Base-by-base conservation (phyloP, 306 rosid genomes). In the Cucumis melo region DNA sequence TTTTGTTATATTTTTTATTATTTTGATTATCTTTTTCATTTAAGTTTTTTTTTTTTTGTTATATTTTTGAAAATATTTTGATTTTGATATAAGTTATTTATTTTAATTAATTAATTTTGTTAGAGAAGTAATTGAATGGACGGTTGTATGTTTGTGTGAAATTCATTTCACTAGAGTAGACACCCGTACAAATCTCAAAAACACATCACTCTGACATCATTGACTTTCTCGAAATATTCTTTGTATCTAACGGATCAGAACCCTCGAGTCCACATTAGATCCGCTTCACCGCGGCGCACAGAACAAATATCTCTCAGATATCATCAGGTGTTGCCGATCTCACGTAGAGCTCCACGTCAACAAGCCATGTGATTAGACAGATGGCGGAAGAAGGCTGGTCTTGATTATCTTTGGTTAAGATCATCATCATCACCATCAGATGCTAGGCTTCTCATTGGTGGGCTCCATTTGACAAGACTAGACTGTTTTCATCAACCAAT, bases 401-500 rank as follows among this genome's bases (percentile, higher is more conserved):
- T 66, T 42, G 38, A 14, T 68, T 48, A 0, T 27, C 29, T 27
- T 17, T 38, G 75, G n/a, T n/a, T n/a, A n/a, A n/a, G n/a, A n/a
- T n/a, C n/a, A n/a, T n/a, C n/a, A 42, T 50, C 83, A 81, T 82
- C 46, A 74, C 60, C 58, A 74, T 64, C 50, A 20, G 73, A 66
- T 66, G 54, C 16, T 4, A 38, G 51, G 29, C 53, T 68, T 68
- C 56, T 23, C 79, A 48, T 71, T 46, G 16, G 76, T 50, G 76
- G 76, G 73, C 42, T 16, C 44, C 76, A 23, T 27, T 16, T 72
- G 60, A 71, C 56, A 46, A 15, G 76, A 50, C 76, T 50, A 72
- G 44, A 48, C 60, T 48, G 15, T 23, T 70, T 23, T 60, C 32
- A 81, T 50, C 60, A 70, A 44, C 7, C 85, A 80, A 89, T 84